phyloP scores from a whole-genome alignment of 2,329 filamentous ascomycete species.

The Knufia petricola region DNA sequence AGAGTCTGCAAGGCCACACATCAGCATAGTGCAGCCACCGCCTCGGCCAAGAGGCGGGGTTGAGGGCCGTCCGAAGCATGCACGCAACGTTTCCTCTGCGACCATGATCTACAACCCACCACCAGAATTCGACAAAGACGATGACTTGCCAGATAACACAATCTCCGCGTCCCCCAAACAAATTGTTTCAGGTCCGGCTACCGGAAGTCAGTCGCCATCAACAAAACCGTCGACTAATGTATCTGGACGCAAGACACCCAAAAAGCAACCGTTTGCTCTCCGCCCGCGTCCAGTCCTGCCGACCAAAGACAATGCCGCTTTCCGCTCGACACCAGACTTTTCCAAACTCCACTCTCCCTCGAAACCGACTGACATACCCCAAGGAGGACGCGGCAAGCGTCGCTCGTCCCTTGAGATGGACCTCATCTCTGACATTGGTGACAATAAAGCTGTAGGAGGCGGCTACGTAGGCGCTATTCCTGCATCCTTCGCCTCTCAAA shows the following conservation, averaged over 20 bases:
- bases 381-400: constrained; percentile 43
- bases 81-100: constrained; percentile 65
- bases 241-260: constrained; percentile 35
- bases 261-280: constrained; percentile 22
- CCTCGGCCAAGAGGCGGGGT: constrained; percentile 6
- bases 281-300: constrained; percentile 45
- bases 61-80: constrained; percentile 43
- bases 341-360: constrained; percentile 33
- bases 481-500: constrained; percentile 71
- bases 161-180: constrained; percentile 1
- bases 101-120: constrained; percentile 77
- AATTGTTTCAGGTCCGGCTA: constrained; percentile 10
- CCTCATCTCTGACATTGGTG: constrained; percentile 62
- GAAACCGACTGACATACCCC: constrained; percentile 26
- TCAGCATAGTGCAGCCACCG: background rate
- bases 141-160: constrained; percentile 11
- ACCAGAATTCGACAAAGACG: constrained; percentile 21
- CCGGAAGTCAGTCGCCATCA: constrained; percentile 31
- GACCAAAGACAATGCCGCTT: constrained; percentile 35
- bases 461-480: constrained; percentile 55
- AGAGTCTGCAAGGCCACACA: background rate
- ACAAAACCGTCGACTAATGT: constrained; percentile 23
- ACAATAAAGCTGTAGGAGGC: constrained; percentile 51
- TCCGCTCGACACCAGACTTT: constrained; percentile 48
- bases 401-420: constrained; percentile 51